Conservation (phyloP, 768 basidiomycete species). For the Suillus decipiens region DNA sequence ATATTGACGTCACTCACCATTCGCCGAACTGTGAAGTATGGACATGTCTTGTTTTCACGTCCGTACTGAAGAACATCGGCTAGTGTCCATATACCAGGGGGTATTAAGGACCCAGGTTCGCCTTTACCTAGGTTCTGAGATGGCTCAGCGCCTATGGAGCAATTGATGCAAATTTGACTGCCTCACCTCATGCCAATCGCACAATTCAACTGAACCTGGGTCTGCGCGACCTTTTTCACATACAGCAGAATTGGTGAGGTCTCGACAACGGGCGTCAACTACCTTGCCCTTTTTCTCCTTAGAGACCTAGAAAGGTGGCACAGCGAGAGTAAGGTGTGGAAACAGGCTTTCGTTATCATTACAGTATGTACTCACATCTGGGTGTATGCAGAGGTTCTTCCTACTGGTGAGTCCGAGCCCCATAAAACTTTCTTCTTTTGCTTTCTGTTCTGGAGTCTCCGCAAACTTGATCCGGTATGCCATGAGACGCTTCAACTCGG, state of each 20-base stretch:
- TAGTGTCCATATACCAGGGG: conserved; percentile 89
- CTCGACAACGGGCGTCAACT: conserved; percentile 95
- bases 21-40: conserved; percentile 93
- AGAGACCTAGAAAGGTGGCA: conserved; percentile 60
- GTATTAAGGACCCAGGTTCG: conserved; percentile 80
- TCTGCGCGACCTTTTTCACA: conserved; percentile 83
- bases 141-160: conserved; percentile 5
- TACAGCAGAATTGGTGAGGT: conserved; percentile 82
- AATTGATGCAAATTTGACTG: conserved; percentile 9
- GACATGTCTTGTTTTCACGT: conserved; percentile 82
- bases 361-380: conserved; percentile 60
- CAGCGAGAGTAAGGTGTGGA: neutral
- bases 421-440: conserved; percentile 79
- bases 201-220: conserved; percentile 89
- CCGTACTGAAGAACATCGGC: conserved; percentile 92
- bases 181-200: conserved; percentile 92
- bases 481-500: conserved; percentile 93
- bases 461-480: conserved; percentile 76
- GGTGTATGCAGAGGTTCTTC: conserved; percentile 95
- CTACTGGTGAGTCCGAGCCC: conserved; percentile 94
- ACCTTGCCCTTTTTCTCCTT: conserved; percentile 99
- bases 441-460: conserved; percentile 71
- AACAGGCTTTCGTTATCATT: neutral
- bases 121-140: conserved; percentile 76
- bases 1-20: conserved; percentile 65